phyloP scores from a whole-genome alignment of 345 rosid species.

The Streptanthus diversifolius region DNA sequence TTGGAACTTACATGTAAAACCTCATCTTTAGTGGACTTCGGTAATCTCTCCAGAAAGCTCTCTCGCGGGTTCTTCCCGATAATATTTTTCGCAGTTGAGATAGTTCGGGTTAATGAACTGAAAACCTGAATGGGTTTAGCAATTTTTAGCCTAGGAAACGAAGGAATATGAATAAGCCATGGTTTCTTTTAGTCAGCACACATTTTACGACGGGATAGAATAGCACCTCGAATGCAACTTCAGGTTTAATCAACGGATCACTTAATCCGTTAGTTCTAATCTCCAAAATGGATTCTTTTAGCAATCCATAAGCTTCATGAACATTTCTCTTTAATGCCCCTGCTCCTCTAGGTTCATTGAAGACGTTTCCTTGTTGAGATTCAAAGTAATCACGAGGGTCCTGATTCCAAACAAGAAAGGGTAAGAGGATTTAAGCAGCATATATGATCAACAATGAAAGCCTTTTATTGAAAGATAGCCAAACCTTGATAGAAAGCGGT shows the following conservation, averaged over 20 bases:
- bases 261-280: conserved; percentile 52
- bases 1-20: conserved; percentile 43
- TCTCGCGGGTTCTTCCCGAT: conserved; percentile 71
- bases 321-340: conserved; percentile 44
- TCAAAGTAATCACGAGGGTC: conserved; percentile 97
- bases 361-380: conserved; percentile 79
- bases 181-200: not conserved
- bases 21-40: conserved; percentile 63
- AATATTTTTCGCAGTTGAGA: conserved; percentile 72
- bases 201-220: not conserved
- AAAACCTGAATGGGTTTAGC: conserved; percentile 55
- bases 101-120: conserved; percentile 66
- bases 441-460: conserved; percentile 22
- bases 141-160: not conserved
- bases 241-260: conserved; percentile 65
- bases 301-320: conserved; percentile 57
- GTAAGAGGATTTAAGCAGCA: not conserved
- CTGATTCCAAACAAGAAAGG: conserved; percentile 41
- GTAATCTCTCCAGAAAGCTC: conserved; percentile 77
- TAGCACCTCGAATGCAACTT: conserved; percentile 68
- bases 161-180: conserved; percentile 14
- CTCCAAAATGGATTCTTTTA: conserved; percentile 59
- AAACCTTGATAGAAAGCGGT: conserved; percentile 76
- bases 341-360: conserved; percentile 37
- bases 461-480: not conserved